Conservation (phyloP, 495 filamentous ascomycete genomes). For the Astrothelium macrocarpum region DNA sequence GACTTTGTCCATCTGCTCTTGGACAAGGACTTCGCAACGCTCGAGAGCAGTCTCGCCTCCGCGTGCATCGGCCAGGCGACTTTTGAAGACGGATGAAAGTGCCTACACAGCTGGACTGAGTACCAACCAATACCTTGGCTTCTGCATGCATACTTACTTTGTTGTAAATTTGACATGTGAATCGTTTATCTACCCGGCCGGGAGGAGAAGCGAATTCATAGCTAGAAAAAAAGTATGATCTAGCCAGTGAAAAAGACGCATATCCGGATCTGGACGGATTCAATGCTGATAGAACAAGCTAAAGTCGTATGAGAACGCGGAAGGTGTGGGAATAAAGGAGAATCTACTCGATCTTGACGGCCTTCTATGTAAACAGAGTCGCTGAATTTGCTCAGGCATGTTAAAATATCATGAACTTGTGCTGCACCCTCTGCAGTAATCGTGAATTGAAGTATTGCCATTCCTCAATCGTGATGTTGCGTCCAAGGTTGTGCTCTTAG, state of each 20-base stretch:
- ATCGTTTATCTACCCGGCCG: constrained; percentile 40
- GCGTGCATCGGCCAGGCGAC: constrained; percentile 45
- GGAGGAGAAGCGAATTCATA: constrained; percentile 52
- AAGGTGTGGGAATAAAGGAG: background rate
- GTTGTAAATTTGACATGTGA: constrained; percentile 64
- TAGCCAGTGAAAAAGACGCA: constrained; percentile 66
- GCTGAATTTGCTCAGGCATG: constrained; percentile 84
- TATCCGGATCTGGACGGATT: constrained; percentile 94
- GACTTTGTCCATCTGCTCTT: constrained; percentile 57
- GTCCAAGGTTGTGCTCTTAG: too few species aligned
- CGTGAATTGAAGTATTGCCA: constrained; percentile 70
- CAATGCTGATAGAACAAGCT: constrained; percentile 74
- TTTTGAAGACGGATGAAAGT: constrained; percentile 65
- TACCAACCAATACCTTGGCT: constrained; percentile 2
- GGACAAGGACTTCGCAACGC: constrained; percentile 73
- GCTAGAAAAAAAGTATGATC: constrained; percentile 66
- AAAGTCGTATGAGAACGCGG: constrained; percentile 9
- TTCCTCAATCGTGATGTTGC: too few species aligned
- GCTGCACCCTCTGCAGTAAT: constrained; percentile 64
- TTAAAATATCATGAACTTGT: constrained; percentile 70
- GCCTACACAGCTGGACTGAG: constrained; percentile 37
- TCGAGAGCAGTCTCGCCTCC: constrained; percentile 75
- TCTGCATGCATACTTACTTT: constrained; percentile 42
- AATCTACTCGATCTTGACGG: constrained; percentile 55
- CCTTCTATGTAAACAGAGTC: constrained; percentile 85